Evolutionary conservation across 495 filamentous ascomycete species (phyloP), one percentile per base, ranked within the genome.

Genomic region (Penicillium psychrofluorescens): DNA sequence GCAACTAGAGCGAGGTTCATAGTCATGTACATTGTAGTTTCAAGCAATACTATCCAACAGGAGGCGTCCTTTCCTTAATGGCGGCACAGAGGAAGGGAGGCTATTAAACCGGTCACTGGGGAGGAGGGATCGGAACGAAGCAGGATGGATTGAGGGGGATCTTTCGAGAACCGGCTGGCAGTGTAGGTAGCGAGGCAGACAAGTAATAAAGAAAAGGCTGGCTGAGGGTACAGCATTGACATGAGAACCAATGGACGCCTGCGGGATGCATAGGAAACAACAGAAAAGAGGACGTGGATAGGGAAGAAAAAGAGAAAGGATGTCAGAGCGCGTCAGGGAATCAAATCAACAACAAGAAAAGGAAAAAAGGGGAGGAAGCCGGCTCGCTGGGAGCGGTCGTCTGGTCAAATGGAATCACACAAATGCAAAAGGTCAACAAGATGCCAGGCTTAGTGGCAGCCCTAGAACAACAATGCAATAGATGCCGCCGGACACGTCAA

Each of bases 171-270:
- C 43, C 37, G 34, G 36, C 31, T 27, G 34, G 48, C 42, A 48
- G 34, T 6, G 22, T 22, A 22, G 33, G 34, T 46, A 58, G 54
- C 49, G 45, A 49, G 46, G 43, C 41, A 50, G 38, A 51, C 41
- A 39, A 40, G 49, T 42, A 38, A 56, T 6, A 12, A 44, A 48
- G 48, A 47, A 55, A 52, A 45, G 38, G 45, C 36, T 61, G 36
- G 55, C 39, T 41, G 44, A 49, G 50, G 41, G 38, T 48, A 48
- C 35, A 61, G 57, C 52, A 55, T 49, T 55, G 59, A 61, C 58
- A 69, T 60, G 53, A 66, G 51, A 62, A 64, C 45, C 53, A 62
- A 68, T 55, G 58, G 62, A 71, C 64, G 66, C 70, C 70, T 65
- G 66, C 65, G 55, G 62, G 61, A 74, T 75, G 68, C 70, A 74